Conservation (phyloP, 2,329 filamentous ascomycete genomes). For the Stemphylium beticola region DNA sequence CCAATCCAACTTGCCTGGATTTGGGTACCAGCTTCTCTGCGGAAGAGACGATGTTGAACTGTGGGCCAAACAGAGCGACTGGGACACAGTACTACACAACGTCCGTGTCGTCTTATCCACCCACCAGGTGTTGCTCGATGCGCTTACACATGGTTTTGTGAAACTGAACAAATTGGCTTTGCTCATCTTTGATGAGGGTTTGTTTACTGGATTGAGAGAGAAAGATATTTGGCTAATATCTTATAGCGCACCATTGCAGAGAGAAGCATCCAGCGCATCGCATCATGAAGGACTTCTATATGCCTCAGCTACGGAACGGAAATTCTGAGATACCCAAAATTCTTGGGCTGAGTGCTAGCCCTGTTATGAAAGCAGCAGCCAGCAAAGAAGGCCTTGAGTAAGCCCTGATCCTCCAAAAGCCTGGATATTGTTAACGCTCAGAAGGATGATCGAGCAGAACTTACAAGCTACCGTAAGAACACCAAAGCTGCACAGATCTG, state of each 20-base stretch:
- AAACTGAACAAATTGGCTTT: constrained; percentile 67
- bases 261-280: constrained; percentile 67
- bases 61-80: constrained; percentile 72
- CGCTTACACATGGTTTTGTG: constrained; percentile 76
- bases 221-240: constrained; percentile 4
- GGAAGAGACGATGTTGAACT: constrained; percentile 73
- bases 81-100: constrained; percentile 70
- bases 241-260: constrained; percentile 74
- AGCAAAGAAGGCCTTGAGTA: constrained; percentile 58
- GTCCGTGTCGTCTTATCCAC: constrained; percentile 79
- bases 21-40: constrained; percentile 67
- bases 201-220: not conserved
- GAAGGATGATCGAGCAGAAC: constrained; percentile 67
- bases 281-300: constrained; percentile 78
- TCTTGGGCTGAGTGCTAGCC: constrained; percentile 81
- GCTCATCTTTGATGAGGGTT: constrained; percentile 82
- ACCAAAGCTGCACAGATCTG: constrained; percentile 71
- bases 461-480: constrained; percentile 73
- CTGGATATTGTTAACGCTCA: constrained; percentile 18
- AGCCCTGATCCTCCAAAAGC: constrained; percentile 1
- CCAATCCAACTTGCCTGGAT: constrained; percentile 49
- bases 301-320: constrained; percentile 49
- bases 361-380: constrained; percentile 66
- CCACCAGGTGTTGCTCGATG: constrained; percentile 75
- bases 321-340: constrained; percentile 64